Conservation (phyloP, 129 eudicot genomes). For the Arctium minus region DNA sequence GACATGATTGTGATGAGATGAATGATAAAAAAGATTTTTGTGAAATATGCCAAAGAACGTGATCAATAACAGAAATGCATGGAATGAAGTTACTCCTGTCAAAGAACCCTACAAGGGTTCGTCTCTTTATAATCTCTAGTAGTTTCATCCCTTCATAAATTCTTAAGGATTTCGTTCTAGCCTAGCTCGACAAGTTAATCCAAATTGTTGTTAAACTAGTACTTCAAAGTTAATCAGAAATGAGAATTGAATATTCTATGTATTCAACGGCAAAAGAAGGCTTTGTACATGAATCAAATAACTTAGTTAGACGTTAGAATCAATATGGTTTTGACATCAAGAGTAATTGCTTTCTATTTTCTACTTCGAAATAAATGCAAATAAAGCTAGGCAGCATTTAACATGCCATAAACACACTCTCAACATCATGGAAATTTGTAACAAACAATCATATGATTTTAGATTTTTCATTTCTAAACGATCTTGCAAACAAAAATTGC, state of each 20-base stretch:
- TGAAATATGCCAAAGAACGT: too few relatives aligned
- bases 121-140: too few relatives aligned
- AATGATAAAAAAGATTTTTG: too few relatives aligned
- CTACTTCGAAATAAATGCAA: background rate
- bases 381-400: background rate
- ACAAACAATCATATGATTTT: background rate
- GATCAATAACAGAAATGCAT: too few relatives aligned
- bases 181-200: background rate
- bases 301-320: background rate
- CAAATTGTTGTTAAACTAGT: background rate
- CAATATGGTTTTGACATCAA: background rate
- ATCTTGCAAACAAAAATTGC: background rate
- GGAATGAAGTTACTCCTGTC: too few relatives aligned
- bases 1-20: too few relatives aligned
- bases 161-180: too few relatives aligned
- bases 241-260: background rate
- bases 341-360: background rate
- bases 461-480: background rate
- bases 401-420: background rate
- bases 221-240: background rate
- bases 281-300: too few relatives aligned
- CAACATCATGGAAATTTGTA: background rate
- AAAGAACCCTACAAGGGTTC: too few relatives aligned
- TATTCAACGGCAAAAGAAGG: too few relatives aligned
- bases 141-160: too few relatives aligned